phyloP scores from a whole-genome alignment of 495 filamentous ascomycete species.

The Tuber umbilicatum region DNA sequence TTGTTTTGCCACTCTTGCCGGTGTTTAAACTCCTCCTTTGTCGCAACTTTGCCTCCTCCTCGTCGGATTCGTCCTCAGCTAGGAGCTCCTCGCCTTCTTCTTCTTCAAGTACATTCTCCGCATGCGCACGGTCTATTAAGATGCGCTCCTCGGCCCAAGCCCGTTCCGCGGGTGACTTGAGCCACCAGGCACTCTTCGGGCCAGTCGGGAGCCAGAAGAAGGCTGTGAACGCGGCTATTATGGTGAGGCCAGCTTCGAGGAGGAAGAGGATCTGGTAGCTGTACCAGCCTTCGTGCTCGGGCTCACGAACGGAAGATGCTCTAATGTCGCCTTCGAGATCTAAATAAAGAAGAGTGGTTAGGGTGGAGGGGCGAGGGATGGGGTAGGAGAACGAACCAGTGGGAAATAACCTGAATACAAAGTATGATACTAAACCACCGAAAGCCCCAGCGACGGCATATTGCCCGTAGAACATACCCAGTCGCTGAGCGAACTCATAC shows the following conservation, averaged over 20 bases:
- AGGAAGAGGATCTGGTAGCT: conserved; percentile 56
- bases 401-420: conserved; percentile 41
- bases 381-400: conserved; percentile 3
- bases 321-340: conserved; percentile 20
- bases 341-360: not conserved
- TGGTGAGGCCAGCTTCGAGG: conserved; percentile 51
- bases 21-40: not conserved
- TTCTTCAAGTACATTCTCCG: conserved; percentile 9
- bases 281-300: conserved; percentile 41
- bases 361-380: not conserved
- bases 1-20: conserved; percentile 19
- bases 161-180: conserved; percentile 47
- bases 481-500: conserved; percentile 50
- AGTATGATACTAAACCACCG: conserved; percentile 48
- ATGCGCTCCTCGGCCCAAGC: conserved; percentile 46
- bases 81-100: conserved; percentile 37
- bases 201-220: conserved; percentile 51
- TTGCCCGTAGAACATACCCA: conserved; percentile 54
- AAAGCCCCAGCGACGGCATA: conserved; percentile 55
- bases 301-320: conserved; percentile 32
- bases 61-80: conserved; percentile 9
- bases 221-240: conserved; percentile 47
- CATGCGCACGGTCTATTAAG: conserved; percentile 34
- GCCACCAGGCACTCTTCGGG: conserved; percentile 53
- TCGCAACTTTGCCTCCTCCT: not conserved